Percentiles rank a stretch among this genome's conserved stretches.
Evolutionary conservation across 2,329 filamentous ascomycete genomes (phyloP).

Genomic region (Cephalotrichum gorgonifer): DNA sequence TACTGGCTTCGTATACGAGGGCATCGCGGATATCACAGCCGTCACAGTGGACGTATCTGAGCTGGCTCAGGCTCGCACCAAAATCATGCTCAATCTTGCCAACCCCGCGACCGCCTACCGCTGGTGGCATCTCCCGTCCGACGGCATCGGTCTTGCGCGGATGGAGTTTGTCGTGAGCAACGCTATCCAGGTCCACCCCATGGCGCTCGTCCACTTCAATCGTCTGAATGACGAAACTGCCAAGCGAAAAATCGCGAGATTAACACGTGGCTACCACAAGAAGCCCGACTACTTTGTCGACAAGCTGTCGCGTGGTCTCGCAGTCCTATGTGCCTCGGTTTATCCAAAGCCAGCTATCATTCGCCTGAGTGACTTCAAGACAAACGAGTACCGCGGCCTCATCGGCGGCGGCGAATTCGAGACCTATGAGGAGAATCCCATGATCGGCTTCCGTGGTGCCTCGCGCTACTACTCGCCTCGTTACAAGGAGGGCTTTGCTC

Average conservation of each 20-base stretch:
- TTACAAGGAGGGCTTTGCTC: slow-evolving; percentile 25
- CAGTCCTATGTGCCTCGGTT: slow-evolving; percentile 23
- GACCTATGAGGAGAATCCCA: slow-evolving; percentile 26
- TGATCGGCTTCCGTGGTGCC: slow-evolving; percentile 29
- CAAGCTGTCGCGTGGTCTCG: slow-evolving; percentile 22
- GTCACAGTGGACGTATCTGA: slow-evolving; percentile 17
- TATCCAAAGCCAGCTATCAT: slow-evolving; percentile 26
- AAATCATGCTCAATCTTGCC: slow-evolving; percentile 26
- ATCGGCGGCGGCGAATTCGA: slow-evolving; percentile 27
- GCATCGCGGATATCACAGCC: slow-evolving; percentile 20
- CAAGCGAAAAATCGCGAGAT: slow-evolving; percentile 14
- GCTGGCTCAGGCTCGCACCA: slow-evolving; percentile 15
- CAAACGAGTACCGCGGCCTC: slow-evolving; percentile 27
- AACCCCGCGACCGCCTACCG: slow-evolving; percentile 25
- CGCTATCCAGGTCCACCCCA: slow-evolving; percentile 23
- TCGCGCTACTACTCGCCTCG: slow-evolving; percentile 27
- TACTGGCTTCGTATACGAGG: slow-evolving; percentile 24
- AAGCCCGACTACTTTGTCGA: slow-evolving; percentile 28
- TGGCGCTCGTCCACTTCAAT: slow-evolving; percentile 24
- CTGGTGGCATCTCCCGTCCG: slow-evolving; percentile 26
- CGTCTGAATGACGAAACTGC: slow-evolving; percentile 16
- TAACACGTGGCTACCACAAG: slow-evolving; percentile 19
- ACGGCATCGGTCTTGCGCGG: slow-evolving; percentile 26
- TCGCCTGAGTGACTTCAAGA: slow-evolving; percentile 29
- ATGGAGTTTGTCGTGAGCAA: slow-evolving; percentile 29